phyloP scores from a whole-genome alignment of 2,329 filamentous ascomycete genomes.

The Aspergillus pseudoglaucus region DNA sequence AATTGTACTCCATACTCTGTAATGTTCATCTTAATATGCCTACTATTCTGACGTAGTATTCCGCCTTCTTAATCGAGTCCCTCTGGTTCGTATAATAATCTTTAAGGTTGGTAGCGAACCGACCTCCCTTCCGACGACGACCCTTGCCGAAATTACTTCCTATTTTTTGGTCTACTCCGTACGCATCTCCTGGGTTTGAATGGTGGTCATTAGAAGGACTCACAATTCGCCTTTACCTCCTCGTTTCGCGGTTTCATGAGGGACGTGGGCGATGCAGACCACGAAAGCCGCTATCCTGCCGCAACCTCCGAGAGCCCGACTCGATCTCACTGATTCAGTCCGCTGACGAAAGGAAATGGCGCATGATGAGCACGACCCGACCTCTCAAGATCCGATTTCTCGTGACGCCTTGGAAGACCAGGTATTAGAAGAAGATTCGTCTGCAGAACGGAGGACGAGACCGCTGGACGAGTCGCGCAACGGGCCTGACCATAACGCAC shows the following conservation, averaged over 20 bases:
- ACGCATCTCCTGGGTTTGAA: background rate
- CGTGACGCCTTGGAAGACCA: conserved; percentile 15
- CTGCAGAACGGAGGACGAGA: conserved; percentile 9
- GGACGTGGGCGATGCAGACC: conserved; percentile 21
- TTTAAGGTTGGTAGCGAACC: background rate
- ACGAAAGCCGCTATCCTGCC: conserved; percentile 11
- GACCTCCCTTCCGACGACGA: background rate
- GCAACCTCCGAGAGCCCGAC: conserved; percentile 16
- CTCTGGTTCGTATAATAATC: background rate
- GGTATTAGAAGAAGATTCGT: conserved; percentile 14
- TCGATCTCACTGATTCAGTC: conserved; percentile 13
- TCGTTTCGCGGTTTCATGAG: conserved; percentile 2
- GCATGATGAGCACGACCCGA: conserved; percentile 22
- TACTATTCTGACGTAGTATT: background rate
- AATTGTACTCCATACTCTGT: too few relatives aligned
- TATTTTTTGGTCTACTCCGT: too few relatives aligned
- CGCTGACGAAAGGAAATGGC: conserved; percentile 24
- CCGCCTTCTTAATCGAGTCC: background rate
- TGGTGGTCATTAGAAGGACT: background rate
- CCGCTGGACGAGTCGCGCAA: conserved; percentile 6
- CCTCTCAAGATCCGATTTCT: conserved; percentile 14
- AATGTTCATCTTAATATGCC: background rate
- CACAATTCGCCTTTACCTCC: background rate
- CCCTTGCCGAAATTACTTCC: conserved; percentile 1
- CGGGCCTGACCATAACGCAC: conserved; percentile 15